Evolutionary conservation across 2,329 filamentous ascomycete genomes (phyloP), one percentile per base, ranked within the genome.

Genomic region (Phialophora chinensis): DNA sequence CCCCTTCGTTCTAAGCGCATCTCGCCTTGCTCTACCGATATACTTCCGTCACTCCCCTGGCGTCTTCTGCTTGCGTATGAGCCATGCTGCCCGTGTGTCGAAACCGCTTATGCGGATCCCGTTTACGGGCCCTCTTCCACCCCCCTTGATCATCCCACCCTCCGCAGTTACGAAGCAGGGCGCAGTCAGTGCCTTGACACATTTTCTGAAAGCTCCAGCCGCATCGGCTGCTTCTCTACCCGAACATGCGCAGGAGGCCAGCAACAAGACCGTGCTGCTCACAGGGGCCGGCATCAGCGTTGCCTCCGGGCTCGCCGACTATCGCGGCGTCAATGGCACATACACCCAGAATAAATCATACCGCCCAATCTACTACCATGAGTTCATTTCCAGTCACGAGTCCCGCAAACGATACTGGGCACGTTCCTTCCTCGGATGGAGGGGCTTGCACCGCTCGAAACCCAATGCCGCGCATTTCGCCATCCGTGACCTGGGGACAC

Each of bases 401-500:
- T 88, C 91, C 12, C 84, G 95, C 71, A 95, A 97, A 79, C 84
- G 95, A 68, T 99, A 99, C 77, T 99, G 95, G 95, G 94, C 95
- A 0, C 83, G 95, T 57, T 96, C 91, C 75, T 99, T 96, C 77
- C 81, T 99, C 23, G 95, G 95, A 44, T 98, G 93, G 93, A 89
- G 91, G 3, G 92, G 87, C 53, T 81, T 98, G 71, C 82, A 90
- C 74, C 89, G 87, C 68, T 91, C 92, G n/a, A 82, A 81, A 65
- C 93, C 94, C 12, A 98, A 98, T 75, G 80, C 82, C 2, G 89
- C 88, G 1, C 95, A 99, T 79, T 84, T 86, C 75, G 92, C 93
- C 1, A 86, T 98, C 64, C 84, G 86, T 60, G 85, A 90, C 69
- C 81, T 98, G 42, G 91, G 87, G 2, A 79, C 85, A 4, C 81